These are phyloP conservation scores for Haplographium delicatum DNA, from an alignment of 495 filamentous ascomycete genomes.

Conservation along the genomic window DNA sequence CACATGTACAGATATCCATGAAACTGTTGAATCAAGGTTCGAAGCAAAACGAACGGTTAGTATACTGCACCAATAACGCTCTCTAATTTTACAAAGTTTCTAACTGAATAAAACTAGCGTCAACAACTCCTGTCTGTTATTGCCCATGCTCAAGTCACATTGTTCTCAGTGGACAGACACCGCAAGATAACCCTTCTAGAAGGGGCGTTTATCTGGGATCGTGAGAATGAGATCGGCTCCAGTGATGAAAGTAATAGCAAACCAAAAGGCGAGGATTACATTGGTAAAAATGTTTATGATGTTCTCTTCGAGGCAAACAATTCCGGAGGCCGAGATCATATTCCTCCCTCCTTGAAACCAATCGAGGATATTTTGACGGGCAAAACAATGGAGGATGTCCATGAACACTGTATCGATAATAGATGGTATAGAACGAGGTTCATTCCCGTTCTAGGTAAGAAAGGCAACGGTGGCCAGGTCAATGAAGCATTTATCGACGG, in stretches of 20 bases:
- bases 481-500: slow-evolving; percentile 50
- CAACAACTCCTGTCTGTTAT: slow-evolving; percentile 64
- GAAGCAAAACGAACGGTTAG: slow-evolving; percentile 45
- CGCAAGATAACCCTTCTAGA: slow-evolving; percentile 56
- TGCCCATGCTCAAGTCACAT: slow-evolving; percentile 58
- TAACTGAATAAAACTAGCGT: no score
- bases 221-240: slow-evolving; percentile 24
- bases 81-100: no score
- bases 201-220: slow-evolving; percentile 52
- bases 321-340: slow-evolving; percentile 30
- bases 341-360: slow-evolving; percentile 41
- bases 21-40: slow-evolving; percentile 54
- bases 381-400: slow-evolving; percentile 39
- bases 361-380: slow-evolving; percentile 56
- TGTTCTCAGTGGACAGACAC: slow-evolving; percentile 59
- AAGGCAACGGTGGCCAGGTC: slow-evolving; percentile 38
- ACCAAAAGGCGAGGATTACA: slow-evolving; percentile 29
- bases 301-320: slow-evolving; percentile 42
- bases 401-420: slow-evolving; percentile 38
- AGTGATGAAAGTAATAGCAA: slow-evolving; percentile 22
- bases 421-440: slow-evolving; percentile 63
- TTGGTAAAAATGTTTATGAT: slow-evolving; percentile 56
- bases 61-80: no score
- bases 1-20: slow-evolving; percentile 64
- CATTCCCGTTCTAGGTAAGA: slow-evolving; percentile 50